Percentiles rank a stretch among this genome's conserved stretches.
phyloP scores from a whole-genome alignment of 2,329 filamentous ascomycete genomes.

The Claviceps quebecensis region DNA sequence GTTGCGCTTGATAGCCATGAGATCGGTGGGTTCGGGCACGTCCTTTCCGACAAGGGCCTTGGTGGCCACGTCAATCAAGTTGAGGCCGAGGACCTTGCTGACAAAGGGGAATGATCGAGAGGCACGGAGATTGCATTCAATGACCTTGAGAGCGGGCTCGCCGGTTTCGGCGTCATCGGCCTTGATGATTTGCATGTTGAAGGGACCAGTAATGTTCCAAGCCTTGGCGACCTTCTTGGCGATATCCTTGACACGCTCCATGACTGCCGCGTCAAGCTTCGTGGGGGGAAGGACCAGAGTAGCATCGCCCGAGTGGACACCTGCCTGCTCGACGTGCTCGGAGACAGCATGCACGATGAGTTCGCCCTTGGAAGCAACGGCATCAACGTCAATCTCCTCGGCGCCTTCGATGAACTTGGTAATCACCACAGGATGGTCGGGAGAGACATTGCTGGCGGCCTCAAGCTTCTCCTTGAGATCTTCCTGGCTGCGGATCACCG shows the following conservation, averaged over 20 bases:
- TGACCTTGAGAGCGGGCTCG: conserved; percentile 75
- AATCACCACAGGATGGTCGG: conserved; percentile 95
- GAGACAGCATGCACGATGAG: conserved; percentile 83
- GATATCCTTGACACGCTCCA: conserved; percentile 87
- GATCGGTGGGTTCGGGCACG: conserved; percentile 71
- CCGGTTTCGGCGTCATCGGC: conserved; percentile 62
- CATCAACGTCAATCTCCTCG: conserved; percentile 92
- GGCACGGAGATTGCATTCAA: conserved; percentile 94
- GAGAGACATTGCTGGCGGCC: conserved; percentile 78
- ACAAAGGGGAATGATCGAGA: conserved; percentile 98
- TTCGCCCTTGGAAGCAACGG: conserved; percentile 73
- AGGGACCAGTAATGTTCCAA: conserved; percentile 93
- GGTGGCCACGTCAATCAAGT: conserved; percentile 93
- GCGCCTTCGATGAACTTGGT: conserved; percentile 97
- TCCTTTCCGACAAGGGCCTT: conserved; percentile 78
- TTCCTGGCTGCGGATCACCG: conserved; percentile 74
- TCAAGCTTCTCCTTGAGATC: conserved; percentile 92
- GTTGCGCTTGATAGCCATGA: conserved; percentile 79
- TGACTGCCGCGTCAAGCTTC: conserved; percentile 60
- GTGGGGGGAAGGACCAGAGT: conserved; percentile 83
- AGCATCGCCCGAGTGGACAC: conserved; percentile 95
- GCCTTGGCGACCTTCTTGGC: conserved; percentile 92
- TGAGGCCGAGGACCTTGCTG: conserved; percentile 88
- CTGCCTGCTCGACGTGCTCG: conserved; percentile 92
- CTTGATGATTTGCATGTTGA: conserved; percentile 99